Conservation (phyloP, 805 yeast species). For the Saccharomycopsis javanensis region DNA sequence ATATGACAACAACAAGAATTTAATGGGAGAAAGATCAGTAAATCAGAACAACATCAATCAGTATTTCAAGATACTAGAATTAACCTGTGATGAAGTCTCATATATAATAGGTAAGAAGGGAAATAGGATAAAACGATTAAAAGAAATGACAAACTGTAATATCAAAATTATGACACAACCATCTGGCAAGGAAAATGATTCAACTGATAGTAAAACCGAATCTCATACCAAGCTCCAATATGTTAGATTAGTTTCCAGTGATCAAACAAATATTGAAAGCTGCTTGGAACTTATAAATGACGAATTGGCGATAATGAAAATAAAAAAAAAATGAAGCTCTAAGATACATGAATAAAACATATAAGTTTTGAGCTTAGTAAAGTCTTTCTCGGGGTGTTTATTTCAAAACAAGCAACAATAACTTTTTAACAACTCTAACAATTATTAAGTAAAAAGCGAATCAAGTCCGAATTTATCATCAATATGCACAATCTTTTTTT, state of each 20-base stretch:
- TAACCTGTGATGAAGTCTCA: constrained; percentile 30
- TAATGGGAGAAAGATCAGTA: neutral
- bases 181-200: neutral
- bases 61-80: constrained; percentile 10
- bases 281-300: neutral
- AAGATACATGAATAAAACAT: neutral
- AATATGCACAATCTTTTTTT: too few relatives aligned
- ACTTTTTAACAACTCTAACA: too few relatives aligned
- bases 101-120: constrained; percentile 38
- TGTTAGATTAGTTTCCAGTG: constrained; percentile 12
- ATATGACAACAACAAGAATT: neutral
- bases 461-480: too few relatives aligned
- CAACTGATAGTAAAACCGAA: neutral
- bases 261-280: neutral
- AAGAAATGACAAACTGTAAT: constrained; percentile 29
- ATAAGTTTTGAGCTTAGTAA: too few relatives aligned
- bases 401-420: too few relatives aligned
- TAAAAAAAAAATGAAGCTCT: neutral
- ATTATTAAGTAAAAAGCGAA: too few relatives aligned
- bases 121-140: constrained; percentile 27
- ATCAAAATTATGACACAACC: constrained; percentile 28
- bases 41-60: neutral
- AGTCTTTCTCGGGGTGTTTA: too few relatives aligned
- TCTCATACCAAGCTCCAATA: constrained; percentile 3
- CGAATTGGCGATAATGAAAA: neutral